Percentiles rank a stretch among this genome's conserved stretches.
These are phyloP conservation scores for Pseudocercospora musae DNA, from an alignment of 2,329 filamentous ascomycete genomes.

Conservation along the genomic window DNA sequence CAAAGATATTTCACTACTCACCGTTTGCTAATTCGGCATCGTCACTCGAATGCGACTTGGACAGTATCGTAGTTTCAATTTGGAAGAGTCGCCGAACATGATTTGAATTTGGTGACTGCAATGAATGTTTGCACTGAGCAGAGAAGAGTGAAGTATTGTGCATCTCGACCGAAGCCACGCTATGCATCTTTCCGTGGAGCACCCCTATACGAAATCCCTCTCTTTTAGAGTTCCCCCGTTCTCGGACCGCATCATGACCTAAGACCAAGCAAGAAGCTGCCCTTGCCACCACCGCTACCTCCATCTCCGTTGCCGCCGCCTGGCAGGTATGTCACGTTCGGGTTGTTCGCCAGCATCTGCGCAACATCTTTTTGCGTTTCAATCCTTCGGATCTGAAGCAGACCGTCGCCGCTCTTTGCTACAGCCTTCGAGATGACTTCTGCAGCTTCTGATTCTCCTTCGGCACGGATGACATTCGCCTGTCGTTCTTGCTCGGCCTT, in stretches of 20 bases:
- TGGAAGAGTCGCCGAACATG: neutral
- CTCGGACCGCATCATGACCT: constrained; percentile 44
- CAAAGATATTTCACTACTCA: neutral
- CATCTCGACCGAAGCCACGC: neutral
- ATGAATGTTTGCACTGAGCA: neutral
- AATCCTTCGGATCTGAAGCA: constrained; percentile 94
- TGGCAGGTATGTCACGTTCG: constrained; percentile 93
- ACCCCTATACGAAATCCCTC: neutral
- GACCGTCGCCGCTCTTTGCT: constrained; percentile 84
- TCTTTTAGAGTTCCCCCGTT: neutral
- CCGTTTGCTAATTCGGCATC: neutral
- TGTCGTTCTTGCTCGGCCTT: constrained; percentile 98
- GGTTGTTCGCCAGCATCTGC: constrained; percentile 80
- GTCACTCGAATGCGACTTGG: neutral
- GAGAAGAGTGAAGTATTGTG: neutral
- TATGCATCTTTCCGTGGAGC: neutral
- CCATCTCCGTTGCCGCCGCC: constrained; percentile 59
- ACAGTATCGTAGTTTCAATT: neutral
- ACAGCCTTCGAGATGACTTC: constrained; percentile 94
- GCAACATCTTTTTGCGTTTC: constrained; percentile 97
- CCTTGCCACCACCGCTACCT: constrained; percentile 49
- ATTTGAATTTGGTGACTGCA: neutral
- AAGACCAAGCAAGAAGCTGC: constrained; percentile 65
- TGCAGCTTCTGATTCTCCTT: constrained; percentile 95
- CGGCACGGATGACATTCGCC: constrained; percentile 95